phyloP scores from a whole-genome alignment of 768 basidiomycete species.

The Russula lepida region DNA sequence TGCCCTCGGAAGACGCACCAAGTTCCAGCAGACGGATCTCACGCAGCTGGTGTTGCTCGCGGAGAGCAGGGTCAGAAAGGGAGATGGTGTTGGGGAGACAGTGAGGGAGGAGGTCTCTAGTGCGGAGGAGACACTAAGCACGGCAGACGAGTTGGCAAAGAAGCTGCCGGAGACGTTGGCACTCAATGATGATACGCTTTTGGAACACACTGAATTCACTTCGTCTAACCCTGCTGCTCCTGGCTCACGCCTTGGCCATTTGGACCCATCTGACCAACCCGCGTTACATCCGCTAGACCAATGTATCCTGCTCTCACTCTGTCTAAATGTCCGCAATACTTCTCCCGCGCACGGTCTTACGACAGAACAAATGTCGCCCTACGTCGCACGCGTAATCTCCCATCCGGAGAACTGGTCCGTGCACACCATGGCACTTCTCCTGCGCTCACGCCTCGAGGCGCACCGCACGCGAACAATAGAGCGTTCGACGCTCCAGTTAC shows the following conservation, averaged over 20 bases:
- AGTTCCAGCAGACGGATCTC: slow-evolving; percentile 78
- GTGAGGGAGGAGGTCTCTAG: slow-evolving; percentile 2
- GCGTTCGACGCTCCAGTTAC: slow-evolving; percentile 84
- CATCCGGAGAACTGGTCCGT: slow-evolving; percentile 94
- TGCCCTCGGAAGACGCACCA: slow-evolving; percentile 87
- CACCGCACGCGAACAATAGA: slow-evolving; percentile 88
- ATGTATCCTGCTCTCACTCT: slow-evolving; percentile 82
- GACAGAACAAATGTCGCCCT: slow-evolving; percentile 85
- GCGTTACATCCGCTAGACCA: slow-evolving; percentile 90
- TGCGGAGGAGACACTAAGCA: slow-evolving; percentile 45
- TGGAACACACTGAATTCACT: slow-evolving; percentile 91
- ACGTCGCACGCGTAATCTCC: slow-evolving; percentile 79
- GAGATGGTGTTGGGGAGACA: background rate
- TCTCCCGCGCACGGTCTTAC: slow-evolving; percentile 88
- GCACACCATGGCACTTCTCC: slow-evolving; percentile 91
- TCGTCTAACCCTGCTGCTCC: slow-evolving; percentile 48
- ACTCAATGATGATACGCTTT: slow-evolving; percentile 91
- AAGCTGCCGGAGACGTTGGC: slow-evolving; percentile 67
- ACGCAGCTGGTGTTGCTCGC: slow-evolving; percentile 92
- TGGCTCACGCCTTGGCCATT: slow-evolving; percentile 47
- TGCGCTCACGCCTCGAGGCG: slow-evolving; percentile 87
- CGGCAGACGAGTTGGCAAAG: slow-evolving; percentile 27
- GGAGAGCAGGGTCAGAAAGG: slow-evolving; percentile 47
- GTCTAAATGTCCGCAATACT: slow-evolving; percentile 82
- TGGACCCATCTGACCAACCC: slow-evolving; percentile 81